Evolutionary conservation across 768 basidiomycete species (phyloP), one percentile per base, ranked within the genome.

Genomic region (Boletus eberwhitei): DNA sequence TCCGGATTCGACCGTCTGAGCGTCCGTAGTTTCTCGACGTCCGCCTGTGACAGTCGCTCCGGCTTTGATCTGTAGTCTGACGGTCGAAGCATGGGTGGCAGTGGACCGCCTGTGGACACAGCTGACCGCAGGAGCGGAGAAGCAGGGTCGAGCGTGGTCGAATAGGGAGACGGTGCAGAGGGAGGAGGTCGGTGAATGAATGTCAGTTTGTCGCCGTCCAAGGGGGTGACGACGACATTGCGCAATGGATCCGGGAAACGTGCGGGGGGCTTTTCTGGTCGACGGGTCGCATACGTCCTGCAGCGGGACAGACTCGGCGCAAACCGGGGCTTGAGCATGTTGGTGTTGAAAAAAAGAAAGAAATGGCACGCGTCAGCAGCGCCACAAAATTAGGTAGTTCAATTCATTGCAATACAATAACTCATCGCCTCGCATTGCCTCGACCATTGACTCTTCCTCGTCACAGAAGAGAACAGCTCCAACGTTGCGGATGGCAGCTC

Each of bases 121-220:
- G 73, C 64, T 14, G 79, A 71, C 0, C 74, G 74, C 16, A 93
- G 78, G 5, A 93, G 75, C 0, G 91, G 88, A 0, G 90, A 93
- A 7, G 80, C 71, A 11, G 90, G 90, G 9, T 79, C 75, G 6
- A 82, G 83, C 6, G 83, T 85, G 53, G 84, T 80, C 19, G 90
- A 93, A 55, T 77, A 74, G 4, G 90, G 89, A 17, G 89, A 78
- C 9, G 87, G 86, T 11, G 85, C 80, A 11, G 86, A 83, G 1
- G 90, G 88, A 0, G 90, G 91, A n/a, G 88, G 88, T 40, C 91
- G 85, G 67, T 90, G 88, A 54, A 93, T 85, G 68, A 93, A 93
- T 0, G 88, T 88, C 52, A 91, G 70, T 55, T 79, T 74, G 53
- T 80, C 79, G 58, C 80, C 81, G 7, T 74, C 69, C 21, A 87